A percentile compares a stretch with the other conserved stretches of the same genome.
phyloP scores from a whole-genome alignment of 1,284 basidiomycete genomes.

The Leccinum ponderosum region DNA sequence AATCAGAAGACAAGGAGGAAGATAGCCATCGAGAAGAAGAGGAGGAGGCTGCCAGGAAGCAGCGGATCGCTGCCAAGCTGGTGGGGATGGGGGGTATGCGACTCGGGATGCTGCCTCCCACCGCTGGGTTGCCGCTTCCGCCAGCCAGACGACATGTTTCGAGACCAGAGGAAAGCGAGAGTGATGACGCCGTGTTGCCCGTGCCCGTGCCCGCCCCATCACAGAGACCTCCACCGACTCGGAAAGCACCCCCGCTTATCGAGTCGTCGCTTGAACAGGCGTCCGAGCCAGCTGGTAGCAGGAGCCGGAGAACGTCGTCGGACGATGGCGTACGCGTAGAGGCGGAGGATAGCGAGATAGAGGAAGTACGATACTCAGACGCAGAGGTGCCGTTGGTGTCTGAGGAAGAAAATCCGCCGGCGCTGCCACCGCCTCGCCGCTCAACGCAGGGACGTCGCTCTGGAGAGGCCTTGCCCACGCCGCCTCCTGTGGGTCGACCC shows the following conservation, averaged over 20 bases:
- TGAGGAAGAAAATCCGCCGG: slow-evolving; percentile 1
- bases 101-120: slow-evolving; percentile 67
- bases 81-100: slow-evolving; percentile 76
- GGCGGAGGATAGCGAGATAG: slow-evolving; percentile 67
- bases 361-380: slow-evolving; percentile 51
- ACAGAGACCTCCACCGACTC: slow-evolving; percentile 36
- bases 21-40: slow-evolving; percentile 39
- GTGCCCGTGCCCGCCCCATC: slow-evolving; percentile 27
- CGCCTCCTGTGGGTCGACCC: slow-evolving; percentile 37
- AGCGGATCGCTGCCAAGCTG: slow-evolving; percentile 67
- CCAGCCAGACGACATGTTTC: slow-evolving; percentile 16
- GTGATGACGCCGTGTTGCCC: slow-evolving; percentile 17
- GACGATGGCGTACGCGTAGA: background rate
- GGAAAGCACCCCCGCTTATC: slow-evolving; percentile 39
- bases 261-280: slow-evolving; percentile 36
- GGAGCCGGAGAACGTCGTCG: slow-evolving; percentile 19
- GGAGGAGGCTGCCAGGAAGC: slow-evolving; percentile 66
- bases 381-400: background rate
- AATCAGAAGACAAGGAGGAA: slow-evolving; percentile 15
- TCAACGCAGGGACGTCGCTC: slow-evolving; percentile 24
- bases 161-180: slow-evolving; percentile 33
- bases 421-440: slow-evolving; percentile 29
- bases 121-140: slow-evolving; percentile 33
- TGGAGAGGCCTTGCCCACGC: slow-evolving; percentile 32
- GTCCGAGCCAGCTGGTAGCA: slow-evolving; percentile 34